Evolutionary conservation across 352 stramenopile genomes (phyloP).

Genomic region (Lagenidium giganteum): DNA sequence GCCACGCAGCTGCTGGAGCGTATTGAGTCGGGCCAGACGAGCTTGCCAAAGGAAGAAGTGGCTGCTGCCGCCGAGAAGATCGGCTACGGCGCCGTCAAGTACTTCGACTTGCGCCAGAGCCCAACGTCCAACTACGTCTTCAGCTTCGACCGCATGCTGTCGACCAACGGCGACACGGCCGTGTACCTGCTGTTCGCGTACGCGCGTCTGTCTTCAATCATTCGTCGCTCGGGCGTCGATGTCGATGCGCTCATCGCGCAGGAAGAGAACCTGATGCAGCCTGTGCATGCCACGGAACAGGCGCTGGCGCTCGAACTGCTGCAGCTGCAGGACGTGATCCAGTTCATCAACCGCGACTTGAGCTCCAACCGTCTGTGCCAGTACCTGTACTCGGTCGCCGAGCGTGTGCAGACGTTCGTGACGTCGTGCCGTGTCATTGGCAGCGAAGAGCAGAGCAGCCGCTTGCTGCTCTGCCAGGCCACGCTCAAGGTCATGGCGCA

Average conservation of each 20-base stretch:
- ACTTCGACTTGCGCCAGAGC: slow-evolving; percentile 99
- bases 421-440: slow-evolving; percentile 97
- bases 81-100: slow-evolving; percentile 99
- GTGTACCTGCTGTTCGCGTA: slow-evolving; percentile 99
- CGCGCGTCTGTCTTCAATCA: slow-evolving; percentile 96
- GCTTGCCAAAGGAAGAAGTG: slow-evolving; percentile 87
- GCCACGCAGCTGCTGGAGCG: slow-evolving; percentile 90
- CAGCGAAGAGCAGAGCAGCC: slow-evolving; percentile 92
- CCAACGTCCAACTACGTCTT: slow-evolving; percentile 99
- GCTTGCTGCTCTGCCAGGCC: slow-evolving; percentile 95
- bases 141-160: slow-evolving; percentile 99
- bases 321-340: slow-evolving; percentile 94
- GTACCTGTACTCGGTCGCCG: slow-evolving; percentile 97
- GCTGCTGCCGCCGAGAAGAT: slow-evolving; percentile 93
- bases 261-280: slow-evolving; percentile 49
- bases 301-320: slow-evolving; percentile 94
- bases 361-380: slow-evolving; percentile 97
- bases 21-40: slow-evolving; percentile 89
- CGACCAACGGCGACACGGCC: slow-evolving; percentile 98
- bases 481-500: slow-evolving; percentile 94
- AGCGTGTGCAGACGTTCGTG: slow-evolving; percentile 97
- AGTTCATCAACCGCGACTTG: slow-evolving; percentile 93
- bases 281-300: slow-evolving; percentile 81
- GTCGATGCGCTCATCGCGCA: slow-evolving; percentile 60
- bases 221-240: slow-evolving; percentile 91